Evolutionary conservation across 2,329 filamentous ascomycete species (phyloP).

Genomic region (Dryadomyces quercus-mongolicae): DNA sequence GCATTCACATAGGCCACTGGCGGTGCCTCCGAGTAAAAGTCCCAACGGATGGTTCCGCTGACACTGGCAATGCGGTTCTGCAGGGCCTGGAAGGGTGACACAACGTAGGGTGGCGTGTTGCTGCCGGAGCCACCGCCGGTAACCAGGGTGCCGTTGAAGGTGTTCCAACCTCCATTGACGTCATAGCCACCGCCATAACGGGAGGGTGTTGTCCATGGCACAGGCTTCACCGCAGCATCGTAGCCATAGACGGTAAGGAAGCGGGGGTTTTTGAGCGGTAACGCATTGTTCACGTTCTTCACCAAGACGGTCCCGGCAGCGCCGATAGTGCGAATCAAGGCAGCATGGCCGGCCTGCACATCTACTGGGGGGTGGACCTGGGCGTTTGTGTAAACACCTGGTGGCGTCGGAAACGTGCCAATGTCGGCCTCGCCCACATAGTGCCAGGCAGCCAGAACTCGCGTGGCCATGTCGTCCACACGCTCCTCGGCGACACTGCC

Average conservation of each 20-base stretch:
- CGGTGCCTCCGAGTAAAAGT: background rate
- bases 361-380: constrained; percentile 17
- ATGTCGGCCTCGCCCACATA: constrained; percentile 28
- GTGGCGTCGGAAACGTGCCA: constrained; percentile 34
- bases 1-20: constrained; percentile 22
- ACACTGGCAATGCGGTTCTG: background rate
- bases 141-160: constrained; percentile 52
- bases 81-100: constrained; percentile 51
- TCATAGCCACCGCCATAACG: constrained; percentile 34
- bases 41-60: background rate
- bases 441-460: constrained; percentile 34
- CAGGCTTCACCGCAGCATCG: constrained; percentile 33
- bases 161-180: constrained; percentile 36
- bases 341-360: constrained; percentile 38
- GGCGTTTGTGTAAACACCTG: constrained; percentile 24
- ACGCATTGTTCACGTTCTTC: constrained; percentile 49
- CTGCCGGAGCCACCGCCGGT: constrained; percentile 83
- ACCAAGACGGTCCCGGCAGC: constrained; percentile 45
- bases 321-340: constrained; percentile 36
- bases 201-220: background rate
- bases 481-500: constrained; percentile 60
- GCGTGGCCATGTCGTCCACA: constrained; percentile 56
- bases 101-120: constrained; percentile 69
- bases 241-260: constrained; percentile 60
- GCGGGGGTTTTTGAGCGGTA: constrained; percentile 32